Evolutionary conservation across 164 flowering plant species (phyloP).

Genomic region (Amborella trichopoda): DNA sequence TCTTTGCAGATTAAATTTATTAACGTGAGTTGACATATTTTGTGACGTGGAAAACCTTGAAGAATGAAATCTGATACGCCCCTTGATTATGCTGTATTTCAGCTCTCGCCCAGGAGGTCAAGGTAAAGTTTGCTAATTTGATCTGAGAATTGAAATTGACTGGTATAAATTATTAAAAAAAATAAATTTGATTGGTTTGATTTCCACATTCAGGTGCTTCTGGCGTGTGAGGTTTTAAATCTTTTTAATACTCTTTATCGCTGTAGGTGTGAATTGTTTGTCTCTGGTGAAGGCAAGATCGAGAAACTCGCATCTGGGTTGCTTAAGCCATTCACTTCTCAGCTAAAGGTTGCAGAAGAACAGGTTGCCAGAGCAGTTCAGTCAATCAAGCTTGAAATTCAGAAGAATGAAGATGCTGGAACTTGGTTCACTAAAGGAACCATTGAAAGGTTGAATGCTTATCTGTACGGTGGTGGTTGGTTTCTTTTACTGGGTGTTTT

Average conservation of each 20-base stretch:
- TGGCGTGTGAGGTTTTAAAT: not conserved
- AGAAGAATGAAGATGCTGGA: slow-evolving; percentile 41
- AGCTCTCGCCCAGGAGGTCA: slow-evolving; percentile 66
- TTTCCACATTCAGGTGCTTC: not conserved
- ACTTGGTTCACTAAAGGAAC: slow-evolving; percentile 96
- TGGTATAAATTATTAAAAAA: not conserved
- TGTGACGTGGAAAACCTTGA: too few species aligned
- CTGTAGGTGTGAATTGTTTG: slow-evolving; percentile 84
- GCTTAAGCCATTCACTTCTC: slow-evolving; percentile 75
- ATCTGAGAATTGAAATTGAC: not conserved
- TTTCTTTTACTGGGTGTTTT: not conserved
- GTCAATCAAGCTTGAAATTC: slow-evolving; percentile 73
- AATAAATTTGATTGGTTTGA: not conserved
- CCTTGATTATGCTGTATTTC: slow-evolving; percentile 73
- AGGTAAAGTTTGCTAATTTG: slow-evolving; percentile 28
- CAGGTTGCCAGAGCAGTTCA: slow-evolving; percentile 51
- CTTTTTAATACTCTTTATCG: slow-evolving; percentile 1
- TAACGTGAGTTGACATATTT: too few species aligned
- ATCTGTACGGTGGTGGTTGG: not conserved
- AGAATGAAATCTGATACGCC: slow-evolving; percentile 34
- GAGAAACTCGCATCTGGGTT: slow-evolving; percentile 95
- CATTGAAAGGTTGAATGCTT: slow-evolving; percentile 58
- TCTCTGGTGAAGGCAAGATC: slow-evolving; percentile 57
- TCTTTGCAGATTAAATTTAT: too few species aligned
- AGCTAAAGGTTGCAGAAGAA: slow-evolving; percentile 77